Evolutionary conservation across 2,329 filamentous ascomycete genomes (phyloP), one percentile per base, ranked within the genome.

Genomic region (Knufia fluminis): DNA sequence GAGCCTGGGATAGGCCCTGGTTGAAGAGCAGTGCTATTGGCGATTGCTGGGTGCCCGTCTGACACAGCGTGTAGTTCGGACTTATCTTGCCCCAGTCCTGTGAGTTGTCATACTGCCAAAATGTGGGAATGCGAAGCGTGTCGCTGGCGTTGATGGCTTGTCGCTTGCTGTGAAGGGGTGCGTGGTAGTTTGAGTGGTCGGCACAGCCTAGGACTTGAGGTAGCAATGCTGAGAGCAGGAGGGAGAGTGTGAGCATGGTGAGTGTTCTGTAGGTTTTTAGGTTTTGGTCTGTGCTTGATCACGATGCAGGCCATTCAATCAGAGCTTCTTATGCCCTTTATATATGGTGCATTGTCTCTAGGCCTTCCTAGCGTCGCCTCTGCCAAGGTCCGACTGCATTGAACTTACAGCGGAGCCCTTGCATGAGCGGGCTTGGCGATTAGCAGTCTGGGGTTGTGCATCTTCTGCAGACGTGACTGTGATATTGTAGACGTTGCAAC

Each of bases 11-110:
- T 3, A 73, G 62, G 6, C 70, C 71, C 48, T 68, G 61, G 19
- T 61, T 57, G 24, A 69, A 60, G 7, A 58, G 61, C 6, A 76
- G 66, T 0, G 65, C 62, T 46, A 77, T 76, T 4, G 74, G 74
- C 0, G 71, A 71, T 57, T 76, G 73, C 49, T 72, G 68, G 1
- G 70, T 74, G 31, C 74, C 73, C 14, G 67, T 71, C 54, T 75
- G 73, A 62, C 74, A 76, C 17, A 68, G 60, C 4, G 62, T 58
- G 55, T 73, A 74, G 38, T 65, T 52, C 55, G 41, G 31, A 43
- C 6, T 22, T n/a, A 19, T 8, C 24, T 50, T 23, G 12, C 46
- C 50, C 50, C 50, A 52, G 32, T 52, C 33, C 4, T 19, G 48
- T 14, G 50, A 52, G 10, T 26, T 46, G 23, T 52, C 50, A 32